Evolutionary conservation across 2,329 filamentous ascomycete species (phyloP), one percentile per base, ranked within the genome.

Genomic region (Calycina herbarum): DNA sequence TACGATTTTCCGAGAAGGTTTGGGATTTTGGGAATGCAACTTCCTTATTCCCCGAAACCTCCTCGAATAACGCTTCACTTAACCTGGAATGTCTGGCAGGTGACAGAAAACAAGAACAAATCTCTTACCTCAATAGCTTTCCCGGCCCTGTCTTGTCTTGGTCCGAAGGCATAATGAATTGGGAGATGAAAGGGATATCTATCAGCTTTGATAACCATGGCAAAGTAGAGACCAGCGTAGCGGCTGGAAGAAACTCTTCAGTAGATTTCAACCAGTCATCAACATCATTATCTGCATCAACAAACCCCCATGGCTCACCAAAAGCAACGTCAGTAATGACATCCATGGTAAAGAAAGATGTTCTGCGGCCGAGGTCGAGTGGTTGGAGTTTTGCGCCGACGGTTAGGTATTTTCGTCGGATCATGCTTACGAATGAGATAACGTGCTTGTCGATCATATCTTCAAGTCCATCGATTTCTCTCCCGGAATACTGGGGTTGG

Each of bases 341-440:
- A 64, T 86, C 85, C 1, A 86, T 75, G 0, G 84, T 81, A 63
- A 86, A 84, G 76, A 80, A 85, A 29, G 82, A 80, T 2, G 81
- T 79, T 68, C 83, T 83, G 40, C 78, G 75, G 20, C 81, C 81
- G 56, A 87, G 73, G 68, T 87, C 83, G 64, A 86, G 75, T 0
- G 77, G 77, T 0, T 73, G 72, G 29, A 76, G 76, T 1, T 76
- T 66, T 1, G 67, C 66, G 3, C 76, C 72, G 1, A 72, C 79
- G 4, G 79, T 80, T 10, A 81, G 69, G 61, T 87, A 86, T 68
- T 82, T 83, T 20, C 67, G 71, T 66, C 80, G 78, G 54, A 86
- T 80, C 11, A 87, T 77, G 7, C 78, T 71, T 38, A 87, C 68
- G 1, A 86, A 76, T 40, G 81, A 78, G 64, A 72, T 70, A 45